Conservation (phyloP, 208 protist genomes). For the Leishmania amazonensis region DNA sequence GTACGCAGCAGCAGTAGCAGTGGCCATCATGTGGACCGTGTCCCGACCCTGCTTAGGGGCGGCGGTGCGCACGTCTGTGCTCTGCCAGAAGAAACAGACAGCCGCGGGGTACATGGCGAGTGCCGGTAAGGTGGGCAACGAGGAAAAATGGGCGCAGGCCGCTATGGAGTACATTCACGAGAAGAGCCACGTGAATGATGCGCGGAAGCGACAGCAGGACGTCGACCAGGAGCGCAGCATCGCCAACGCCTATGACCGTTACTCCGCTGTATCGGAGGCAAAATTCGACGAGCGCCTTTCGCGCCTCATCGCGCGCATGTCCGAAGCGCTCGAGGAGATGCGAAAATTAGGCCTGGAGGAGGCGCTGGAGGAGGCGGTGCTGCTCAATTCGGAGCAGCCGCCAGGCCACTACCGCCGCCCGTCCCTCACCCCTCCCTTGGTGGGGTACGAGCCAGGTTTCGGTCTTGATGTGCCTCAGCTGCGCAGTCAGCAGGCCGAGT, state of each 20-base stretch:
- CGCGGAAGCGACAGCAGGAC: slow-evolving; percentile 77
- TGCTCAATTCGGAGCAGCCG: slow-evolving; percentile 79
- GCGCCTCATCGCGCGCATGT: slow-evolving; percentile 57
- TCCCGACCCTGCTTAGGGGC: slow-evolving; percentile 14
- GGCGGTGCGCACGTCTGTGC: slow-evolving; percentile 3
- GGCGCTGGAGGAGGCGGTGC: slow-evolving; percentile 65
- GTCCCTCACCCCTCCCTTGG: slow-evolving; percentile 73
- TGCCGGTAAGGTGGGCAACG: slow-evolving; percentile 73
- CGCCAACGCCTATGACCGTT: slow-evolving; percentile 76
- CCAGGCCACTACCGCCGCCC: slow-evolving; percentile 70
- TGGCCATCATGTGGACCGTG: slow-evolving; percentile 14
- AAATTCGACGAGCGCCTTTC: slow-evolving; percentile 57
- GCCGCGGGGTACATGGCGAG: slow-evolving; percentile 69
- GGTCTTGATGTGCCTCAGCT: slow-evolving; percentile 89
- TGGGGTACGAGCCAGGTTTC: slow-evolving; percentile 86
- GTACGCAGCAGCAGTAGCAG: neutral
- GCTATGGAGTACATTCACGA: slow-evolving; percentile 92
- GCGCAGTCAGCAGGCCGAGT: slow-evolving; percentile 68
- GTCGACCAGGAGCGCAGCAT: slow-evolving; percentile 70
- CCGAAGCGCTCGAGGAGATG: slow-evolving; percentile 72
- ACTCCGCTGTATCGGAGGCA: slow-evolving; percentile 48
- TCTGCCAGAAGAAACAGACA: slow-evolving; percentile 76
- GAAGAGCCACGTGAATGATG: slow-evolving; percentile 81
- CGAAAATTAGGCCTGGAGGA: slow-evolving; percentile 47
- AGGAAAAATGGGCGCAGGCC: slow-evolving; percentile 89